Base-by-base conservation (phyloP, 2,329 filamentous ascomycete genomes). In the Rhinocladiella mackenziei region DNA sequence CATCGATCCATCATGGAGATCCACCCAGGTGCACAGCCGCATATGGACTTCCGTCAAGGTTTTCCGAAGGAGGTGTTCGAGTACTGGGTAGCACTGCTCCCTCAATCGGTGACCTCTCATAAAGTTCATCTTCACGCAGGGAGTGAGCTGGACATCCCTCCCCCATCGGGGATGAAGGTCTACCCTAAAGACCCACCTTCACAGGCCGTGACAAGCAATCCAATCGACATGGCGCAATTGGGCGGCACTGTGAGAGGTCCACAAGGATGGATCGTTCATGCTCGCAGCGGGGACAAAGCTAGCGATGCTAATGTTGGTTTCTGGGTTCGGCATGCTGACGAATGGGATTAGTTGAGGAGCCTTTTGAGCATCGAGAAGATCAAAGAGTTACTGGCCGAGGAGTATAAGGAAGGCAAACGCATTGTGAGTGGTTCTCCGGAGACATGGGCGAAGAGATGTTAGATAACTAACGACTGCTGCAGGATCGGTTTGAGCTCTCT, bases 271-370 rank as follows among this genome's bases (percentile, higher is more conserved):
- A 53, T 68, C 3, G 64, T 63, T 1, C 62, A 62, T 15, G 64
- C 56, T 5, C 60, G 65, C 3, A 66, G 61, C 2, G 66, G 66
- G 0, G 71, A 74, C 39, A 74, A 74, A 45, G 68, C 63, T 0
- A 61, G 63, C 0, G 65, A 74, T 49, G 65, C 62, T 23, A 73
- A 73, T 34, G 62, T 71, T 2, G 70, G 70, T 0, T 65, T 73
- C 48, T 77, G 70, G 39, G 65, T 68, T 3, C 62, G 65, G 1
- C 54, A 60, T 25, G 55, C 55, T 1, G 65, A 71, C 25, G 70
- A 74, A 52, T 75, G 63, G 50, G 55, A 66, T 0, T 72, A 68
- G 66, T 56, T 71, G 9, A 61, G 63, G 10, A 49, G 49, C 2
- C 25, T 55, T 2, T 18, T 56, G 4, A 39, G 43, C 8, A 38